A percentile compares a stretch with the other conserved stretches of the same genome.
phyloP scores from a whole-genome alignment of 2,329 filamentous ascomycete species.

The Fonsecaea pedrosoi region DNA sequence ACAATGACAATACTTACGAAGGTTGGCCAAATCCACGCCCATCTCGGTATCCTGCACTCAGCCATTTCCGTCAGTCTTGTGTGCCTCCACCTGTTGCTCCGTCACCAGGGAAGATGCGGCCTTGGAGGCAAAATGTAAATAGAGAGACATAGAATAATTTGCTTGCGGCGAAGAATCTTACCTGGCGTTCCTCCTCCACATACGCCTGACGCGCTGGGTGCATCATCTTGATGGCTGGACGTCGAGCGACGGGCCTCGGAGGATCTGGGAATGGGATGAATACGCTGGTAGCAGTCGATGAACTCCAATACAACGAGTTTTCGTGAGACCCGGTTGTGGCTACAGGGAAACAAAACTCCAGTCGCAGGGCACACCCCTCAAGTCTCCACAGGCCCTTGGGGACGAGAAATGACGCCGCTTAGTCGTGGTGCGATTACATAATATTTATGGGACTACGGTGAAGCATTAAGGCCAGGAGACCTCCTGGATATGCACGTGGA shows the following conservation, averaged over 20 bases:
- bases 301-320: background rate
- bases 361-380: background rate
- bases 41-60: conserved; percentile 59
- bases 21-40: conserved; percentile 67
- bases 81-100: conserved; percentile 19
- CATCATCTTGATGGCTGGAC: conserved; percentile 57
- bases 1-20: conserved; percentile 60
- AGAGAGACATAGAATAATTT: conserved; percentile 20
- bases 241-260: background rate
- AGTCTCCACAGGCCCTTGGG: background rate
- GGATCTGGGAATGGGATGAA: background rate
- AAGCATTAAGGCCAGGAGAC: background rate
- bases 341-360: background rate
- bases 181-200: conserved; percentile 82
- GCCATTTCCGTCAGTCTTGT: conserved; percentile 44
- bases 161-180: conserved; percentile 52
- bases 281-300: background rate
- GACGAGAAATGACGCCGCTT: background rate
- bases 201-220: conserved; percentile 92
- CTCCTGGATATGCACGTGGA: background rate
- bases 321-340: background rate
- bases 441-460: background rate
- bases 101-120: conserved; percentile 20
- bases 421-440: background rate
- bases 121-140: conserved; percentile 39